Conservation (phyloP, 2,329 filamentous ascomycete species). For the Botrytis porri region DNA sequence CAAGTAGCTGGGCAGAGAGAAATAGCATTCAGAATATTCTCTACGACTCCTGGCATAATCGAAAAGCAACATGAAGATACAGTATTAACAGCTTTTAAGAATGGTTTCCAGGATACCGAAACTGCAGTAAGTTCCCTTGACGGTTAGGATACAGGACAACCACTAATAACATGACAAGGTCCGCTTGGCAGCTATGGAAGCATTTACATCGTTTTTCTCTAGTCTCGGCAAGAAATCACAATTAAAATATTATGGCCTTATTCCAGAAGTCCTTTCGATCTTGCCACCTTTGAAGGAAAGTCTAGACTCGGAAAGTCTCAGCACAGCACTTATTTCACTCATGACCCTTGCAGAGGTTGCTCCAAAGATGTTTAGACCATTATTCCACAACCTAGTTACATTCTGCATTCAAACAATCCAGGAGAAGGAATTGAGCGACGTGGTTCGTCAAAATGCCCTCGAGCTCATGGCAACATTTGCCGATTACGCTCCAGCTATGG, state of each 20-base stretch:
- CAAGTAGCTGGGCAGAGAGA: slow-evolving; percentile 80
- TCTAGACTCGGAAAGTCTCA: slow-evolving; percentile 85
- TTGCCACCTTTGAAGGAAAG: slow-evolving; percentile 91
- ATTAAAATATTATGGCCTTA: slow-evolving; percentile 79
- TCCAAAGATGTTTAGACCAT: slow-evolving; percentile 92
- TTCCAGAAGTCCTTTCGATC: slow-evolving; percentile 91
- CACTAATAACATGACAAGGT: slow-evolving; percentile 53
- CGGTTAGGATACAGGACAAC: not conserved
- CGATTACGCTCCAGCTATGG: slow-evolving; percentile 90
- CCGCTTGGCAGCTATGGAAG: slow-evolving; percentile 90
- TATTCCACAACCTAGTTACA: slow-evolving; percentile 90
- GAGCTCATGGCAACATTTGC: slow-evolving; percentile 98
- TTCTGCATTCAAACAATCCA: slow-evolving; percentile 93
- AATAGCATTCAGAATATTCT: slow-evolving; percentile 91
- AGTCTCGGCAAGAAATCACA: slow-evolving; percentile 86
- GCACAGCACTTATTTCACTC: slow-evolving; percentile 82
- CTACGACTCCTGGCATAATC: slow-evolving; percentile 91
- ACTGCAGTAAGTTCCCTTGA: slow-evolving; percentile 58
- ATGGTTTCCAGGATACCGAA: slow-evolving; percentile 86
- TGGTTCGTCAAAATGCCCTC: slow-evolving; percentile 88
- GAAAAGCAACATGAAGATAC: slow-evolving; percentile 91
- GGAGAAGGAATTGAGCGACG: slow-evolving; percentile 89
- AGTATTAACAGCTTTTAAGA: slow-evolving; percentile 84
- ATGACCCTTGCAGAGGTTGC: slow-evolving; percentile 94
- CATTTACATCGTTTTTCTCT: slow-evolving; percentile 93